Evolutionary conservation across 306 rosid genomes (phyloP).

Genomic region (Fragaria iinumae): DNA sequence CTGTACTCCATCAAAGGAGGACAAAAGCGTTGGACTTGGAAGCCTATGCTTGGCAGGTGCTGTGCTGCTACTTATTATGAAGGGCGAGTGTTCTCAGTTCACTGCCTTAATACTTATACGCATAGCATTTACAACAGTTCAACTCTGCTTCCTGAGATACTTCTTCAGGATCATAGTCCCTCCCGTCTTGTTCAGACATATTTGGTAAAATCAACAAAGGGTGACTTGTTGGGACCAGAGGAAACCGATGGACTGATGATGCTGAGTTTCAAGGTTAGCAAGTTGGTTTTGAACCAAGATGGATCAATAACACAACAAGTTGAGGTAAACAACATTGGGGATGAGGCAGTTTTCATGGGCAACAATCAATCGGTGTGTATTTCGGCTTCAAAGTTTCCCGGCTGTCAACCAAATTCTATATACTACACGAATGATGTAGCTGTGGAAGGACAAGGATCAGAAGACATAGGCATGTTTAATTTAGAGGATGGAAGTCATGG

Average conservation of each 20-base stretch:
- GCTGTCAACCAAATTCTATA: background rate
- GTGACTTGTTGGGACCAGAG: background rate
- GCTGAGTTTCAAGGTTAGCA: background rate
- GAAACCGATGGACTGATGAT: background rate
- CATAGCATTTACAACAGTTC: no score
- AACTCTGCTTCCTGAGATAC: no score
- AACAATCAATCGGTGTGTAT: background rate
- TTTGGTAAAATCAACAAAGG: background rate
- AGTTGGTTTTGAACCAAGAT: background rate
- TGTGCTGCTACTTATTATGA: background rate
- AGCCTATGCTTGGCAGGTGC: accelerated
- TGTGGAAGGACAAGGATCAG: background rate
- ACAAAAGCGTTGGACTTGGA: background rate
- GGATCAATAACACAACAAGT: background rate
- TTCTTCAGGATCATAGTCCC: no score
- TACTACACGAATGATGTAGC: background rate
- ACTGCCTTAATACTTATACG: no score
- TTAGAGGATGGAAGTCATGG: background rate
- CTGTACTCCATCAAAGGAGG: background rate
- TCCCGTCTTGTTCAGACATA: background rate
- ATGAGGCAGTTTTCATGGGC: background rate
- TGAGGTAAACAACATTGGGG: background rate
- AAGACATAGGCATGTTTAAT: background rate
- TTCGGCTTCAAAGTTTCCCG: background rate
- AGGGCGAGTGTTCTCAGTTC: background rate